Evolutionary conservation across 2,329 filamentous ascomycete genomes (phyloP).

Genomic region (Diaporthe batatas): DNA sequence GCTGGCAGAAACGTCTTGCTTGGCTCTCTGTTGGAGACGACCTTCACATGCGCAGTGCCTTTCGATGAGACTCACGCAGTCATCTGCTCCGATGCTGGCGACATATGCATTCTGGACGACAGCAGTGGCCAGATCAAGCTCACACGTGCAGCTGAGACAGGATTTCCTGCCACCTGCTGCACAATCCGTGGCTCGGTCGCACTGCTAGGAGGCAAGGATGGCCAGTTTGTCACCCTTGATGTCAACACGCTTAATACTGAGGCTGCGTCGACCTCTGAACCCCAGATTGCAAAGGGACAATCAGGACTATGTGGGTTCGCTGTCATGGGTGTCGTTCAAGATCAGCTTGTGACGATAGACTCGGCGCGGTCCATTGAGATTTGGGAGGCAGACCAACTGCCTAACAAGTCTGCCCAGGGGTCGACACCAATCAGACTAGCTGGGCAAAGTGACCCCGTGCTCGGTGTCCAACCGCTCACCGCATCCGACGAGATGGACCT

Average conservation of each 20-base stretch:
- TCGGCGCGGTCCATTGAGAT: slow-evolving; percentile 81
- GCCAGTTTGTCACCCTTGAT: slow-evolving; percentile 67
- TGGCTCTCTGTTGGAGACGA: slow-evolving; percentile 83
- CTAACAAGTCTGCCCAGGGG: slow-evolving; percentile 54
- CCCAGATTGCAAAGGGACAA: not conserved
- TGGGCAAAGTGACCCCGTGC: slow-evolving; percentile 73
- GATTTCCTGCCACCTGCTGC: slow-evolving; percentile 77
- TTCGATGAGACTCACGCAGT: slow-evolving; percentile 82
- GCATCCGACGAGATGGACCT: slow-evolving; percentile 72
- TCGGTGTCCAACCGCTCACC: slow-evolving; percentile 79
- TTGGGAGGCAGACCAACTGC: slow-evolving; percentile 62
- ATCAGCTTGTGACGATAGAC: slow-evolving; percentile 82
- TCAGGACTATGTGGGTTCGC: slow-evolving; percentile 61
- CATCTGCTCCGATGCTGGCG: slow-evolving; percentile 87
- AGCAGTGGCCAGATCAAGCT: slow-evolving; percentile 79
- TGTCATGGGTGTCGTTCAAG: slow-evolving; percentile 76
- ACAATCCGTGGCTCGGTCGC: slow-evolving; percentile 70
- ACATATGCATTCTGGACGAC: slow-evolving; percentile 90
- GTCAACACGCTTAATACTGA: slow-evolving; percentile 57
- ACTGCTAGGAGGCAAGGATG: slow-evolving; percentile 78
- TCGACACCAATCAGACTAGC: slow-evolving; percentile 68
- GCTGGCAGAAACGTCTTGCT: slow-evolving; percentile 90
- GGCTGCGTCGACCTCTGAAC: not conserved
- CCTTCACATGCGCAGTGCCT: slow-evolving; percentile 82
- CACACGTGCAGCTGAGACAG: slow-evolving; percentile 73